Evolutionary conservation across 805 yeast genomes (phyloP), one percentile per base, ranked within the genome.

Genomic region (Saccharomycopsis capsularis): DNA sequence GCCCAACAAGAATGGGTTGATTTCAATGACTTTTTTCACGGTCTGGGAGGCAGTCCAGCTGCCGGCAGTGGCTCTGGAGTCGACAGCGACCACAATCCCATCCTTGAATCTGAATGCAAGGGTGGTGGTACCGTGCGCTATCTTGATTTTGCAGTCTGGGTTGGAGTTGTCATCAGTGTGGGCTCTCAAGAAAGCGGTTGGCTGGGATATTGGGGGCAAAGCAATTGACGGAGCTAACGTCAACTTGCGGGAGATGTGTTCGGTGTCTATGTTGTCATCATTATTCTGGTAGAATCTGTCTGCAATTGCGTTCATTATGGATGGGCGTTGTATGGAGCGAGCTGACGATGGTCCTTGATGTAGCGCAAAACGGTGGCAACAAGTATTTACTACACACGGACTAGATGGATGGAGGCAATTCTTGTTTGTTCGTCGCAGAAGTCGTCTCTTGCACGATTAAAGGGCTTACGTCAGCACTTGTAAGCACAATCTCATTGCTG

Each of bases 121-220:
- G 13, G 99, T 93, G 4, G 99, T 93, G n/a, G 99, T 93, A 66
- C 99, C 99, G 68, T 93, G 99, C 21, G 97, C 96, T 61, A 93
- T 85, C 66, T 93, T 91, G 70, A 93, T 91, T 61, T 82, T 85
- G 68, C 95, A 90, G 63, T 89, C 97, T 24, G 95, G 95, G 64
- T 90, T 91, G 53, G 81, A 63, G 18, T 88, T 82, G 67, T 93
- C 97, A 67, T 93, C 99, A 5, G 99, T 93, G 67, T 93, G 97
- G n/a, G 97, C 97, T 65, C 98, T 77, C 57, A 93, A 71, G 64
- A 91, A 91, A 47, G 85, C 95, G 4, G 96, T 79, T 29, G 99
- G 98, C 58, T 83, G 80, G 44, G 90, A 78, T 53, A 86, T 82
- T 49, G 93, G 93, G 27, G 96, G 95, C 61, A 88, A 66, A 47